These are phyloP conservation scores for Chloranthus sessilifolius DNA, from an alignment of 164 flowering plant genomes.

Conservation along the genomic window DNA sequence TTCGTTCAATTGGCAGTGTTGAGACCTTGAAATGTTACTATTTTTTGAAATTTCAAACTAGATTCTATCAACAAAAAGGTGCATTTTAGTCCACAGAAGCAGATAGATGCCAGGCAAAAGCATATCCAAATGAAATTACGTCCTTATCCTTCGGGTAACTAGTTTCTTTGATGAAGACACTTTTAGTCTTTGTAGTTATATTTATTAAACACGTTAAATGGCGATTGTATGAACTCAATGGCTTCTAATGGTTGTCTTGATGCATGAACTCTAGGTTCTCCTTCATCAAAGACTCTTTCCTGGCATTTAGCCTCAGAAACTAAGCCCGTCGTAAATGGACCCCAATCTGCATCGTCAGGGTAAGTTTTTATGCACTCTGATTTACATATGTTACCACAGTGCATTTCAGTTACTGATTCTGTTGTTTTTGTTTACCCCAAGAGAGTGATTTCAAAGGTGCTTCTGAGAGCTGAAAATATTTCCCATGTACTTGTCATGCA, in stretches of 20 bases:
- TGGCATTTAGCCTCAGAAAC: conserved; percentile 94
- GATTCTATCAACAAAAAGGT: conserved; percentile 79
- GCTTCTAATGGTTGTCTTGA: not conserved
- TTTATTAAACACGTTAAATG: not conserved
- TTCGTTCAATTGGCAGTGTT: not conserved
- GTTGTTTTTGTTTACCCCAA: not conserved
- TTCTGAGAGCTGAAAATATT: not conserved
- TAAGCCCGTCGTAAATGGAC: conserved; percentile 51
- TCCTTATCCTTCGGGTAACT: conserved; percentile 61
- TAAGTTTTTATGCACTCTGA: conserved; percentile 1
- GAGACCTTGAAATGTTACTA: not conserved
- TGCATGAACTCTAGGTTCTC: conserved; percentile 35
- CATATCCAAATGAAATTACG: conserved; percentile 47
- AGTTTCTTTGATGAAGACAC: conserved; percentile 2
- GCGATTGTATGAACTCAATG: too few species aligned
- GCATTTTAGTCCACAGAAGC: conserved; percentile 63
- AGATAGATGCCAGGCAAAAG: conserved; percentile 47
- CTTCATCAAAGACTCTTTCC: conserved; percentile 74
- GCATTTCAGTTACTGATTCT: too few species aligned
- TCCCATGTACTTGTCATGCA: conserved; percentile 26
- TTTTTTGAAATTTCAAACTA: conserved; percentile 19
- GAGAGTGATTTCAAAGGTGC: conserved; percentile 2
- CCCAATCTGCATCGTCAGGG: conserved; percentile 21
- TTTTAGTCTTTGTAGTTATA: not conserved
- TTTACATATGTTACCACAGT: not conserved